phyloP scores from a whole-genome alignment of 176 grass and related monocot species.

The Avena atlantica region DNA sequence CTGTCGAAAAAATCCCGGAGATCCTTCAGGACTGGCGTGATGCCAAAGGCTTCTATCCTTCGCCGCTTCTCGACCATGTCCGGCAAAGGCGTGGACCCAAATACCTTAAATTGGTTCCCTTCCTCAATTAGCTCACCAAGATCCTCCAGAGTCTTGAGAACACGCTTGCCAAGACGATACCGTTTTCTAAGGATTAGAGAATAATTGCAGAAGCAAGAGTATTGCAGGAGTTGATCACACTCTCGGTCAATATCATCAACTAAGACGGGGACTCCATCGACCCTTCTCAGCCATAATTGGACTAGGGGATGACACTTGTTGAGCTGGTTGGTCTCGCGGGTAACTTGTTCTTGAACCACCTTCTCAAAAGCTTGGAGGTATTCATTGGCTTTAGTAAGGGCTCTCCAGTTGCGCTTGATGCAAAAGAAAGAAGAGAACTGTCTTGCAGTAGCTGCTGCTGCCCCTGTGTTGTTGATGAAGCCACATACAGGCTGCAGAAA shows the following conservation, averaged over 20 bases:
- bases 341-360: constrained; percentile 37
- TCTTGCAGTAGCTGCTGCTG: constrained; percentile 31
- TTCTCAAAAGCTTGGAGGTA: constrained; percentile 39
- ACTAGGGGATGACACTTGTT: constrained; percentile 49
- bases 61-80: constrained; percentile 20
- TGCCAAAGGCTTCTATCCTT: constrained; percentile 48
- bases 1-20: constrained; percentile 15
- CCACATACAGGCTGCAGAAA: constrained; percentile 36
- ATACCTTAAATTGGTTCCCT: constrained; percentile 33
- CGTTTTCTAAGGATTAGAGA: constrained; percentile 21
- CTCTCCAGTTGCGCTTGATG: constrained; percentile 35
- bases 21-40: constrained; percentile 25
- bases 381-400: constrained; percentile 23
- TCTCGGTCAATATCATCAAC: constrained; percentile 12
- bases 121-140: constrained; percentile 33
- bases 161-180: constrained; percentile 36
- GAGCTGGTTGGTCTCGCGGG: constrained; percentile 23
- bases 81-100: constrained; percentile 38
- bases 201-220: constrained; percentile 32
- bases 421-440: constrained; percentile 36
- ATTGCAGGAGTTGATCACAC: constrained; percentile 37
- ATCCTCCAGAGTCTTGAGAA: constrained; percentile 34
- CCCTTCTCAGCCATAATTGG: constrained; percentile 38
- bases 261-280: background rate
- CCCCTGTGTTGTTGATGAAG: constrained; percentile 44